Conservation (phyloP, 768 basidiomycete genomes). For the Tulasnella sp. region DNA sequence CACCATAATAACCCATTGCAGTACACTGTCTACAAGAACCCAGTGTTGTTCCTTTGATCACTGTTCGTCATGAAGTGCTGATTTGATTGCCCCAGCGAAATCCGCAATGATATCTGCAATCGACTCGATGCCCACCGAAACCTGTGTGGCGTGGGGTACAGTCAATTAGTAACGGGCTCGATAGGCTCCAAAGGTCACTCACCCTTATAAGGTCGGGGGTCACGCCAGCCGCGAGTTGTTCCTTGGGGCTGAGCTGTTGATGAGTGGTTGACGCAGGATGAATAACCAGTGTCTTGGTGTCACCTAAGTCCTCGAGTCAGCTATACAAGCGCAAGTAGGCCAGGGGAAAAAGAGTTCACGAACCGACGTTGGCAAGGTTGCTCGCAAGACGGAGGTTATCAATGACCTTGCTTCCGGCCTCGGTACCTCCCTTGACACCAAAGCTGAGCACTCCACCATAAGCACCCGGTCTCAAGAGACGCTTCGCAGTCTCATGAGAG, state of each 20-base stretch:
- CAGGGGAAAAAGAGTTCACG: neutral
- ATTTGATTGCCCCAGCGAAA: conserved; percentile 17
- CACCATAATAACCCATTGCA: too few relatives aligned
- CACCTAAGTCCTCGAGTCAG: neutral
- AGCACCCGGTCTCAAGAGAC: conserved; percentile 51
- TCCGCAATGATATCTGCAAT: conserved; percentile 30
- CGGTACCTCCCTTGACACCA: conserved; percentile 58
- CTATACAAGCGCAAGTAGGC: too few relatives aligned
- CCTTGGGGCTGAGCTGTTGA: conserved; percentile 58
- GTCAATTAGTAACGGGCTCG: neutral
- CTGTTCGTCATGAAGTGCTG: neutral
- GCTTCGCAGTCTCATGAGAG: conserved; percentile 56
- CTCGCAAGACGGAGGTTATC: conserved; percentile 69
- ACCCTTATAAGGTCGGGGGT: conserved; percentile 73
- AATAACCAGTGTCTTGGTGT: conserved; percentile 50
- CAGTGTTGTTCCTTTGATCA: neutral
- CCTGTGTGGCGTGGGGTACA: neutral
- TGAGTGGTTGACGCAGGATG: conserved; percentile 78
- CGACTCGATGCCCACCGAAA: conserved; percentile 28
- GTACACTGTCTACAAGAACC: too few relatives aligned
- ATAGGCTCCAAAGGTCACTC: too few relatives aligned
- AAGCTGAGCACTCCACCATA: conserved; percentile 78
- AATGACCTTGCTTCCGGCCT: conserved; percentile 56
- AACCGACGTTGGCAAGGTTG: conserved; percentile 40
- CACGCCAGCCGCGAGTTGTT: conserved; percentile 64